Conservation (phyloP, 1,284 basidiomycete genomes). For the Farysia itapuensis region DNA sequence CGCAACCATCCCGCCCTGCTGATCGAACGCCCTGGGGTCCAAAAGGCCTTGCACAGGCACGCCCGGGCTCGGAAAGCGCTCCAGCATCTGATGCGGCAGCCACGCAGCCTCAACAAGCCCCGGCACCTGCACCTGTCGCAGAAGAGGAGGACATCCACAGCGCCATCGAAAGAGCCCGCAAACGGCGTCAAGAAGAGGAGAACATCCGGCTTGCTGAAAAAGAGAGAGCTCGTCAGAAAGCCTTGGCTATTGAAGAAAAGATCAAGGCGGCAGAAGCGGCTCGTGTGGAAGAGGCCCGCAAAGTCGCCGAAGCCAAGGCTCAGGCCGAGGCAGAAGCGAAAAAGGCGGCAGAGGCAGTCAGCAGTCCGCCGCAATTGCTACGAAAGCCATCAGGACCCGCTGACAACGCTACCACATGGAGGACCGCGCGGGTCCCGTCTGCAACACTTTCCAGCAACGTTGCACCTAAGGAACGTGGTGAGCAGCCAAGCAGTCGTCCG, state of each 20-base stretch:
- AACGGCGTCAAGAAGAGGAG: constrained; percentile 55
- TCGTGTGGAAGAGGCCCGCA: constrained; percentile 27
- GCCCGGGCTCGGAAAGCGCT: no score
- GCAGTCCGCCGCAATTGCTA: neutral
- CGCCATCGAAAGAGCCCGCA: constrained; percentile 54
- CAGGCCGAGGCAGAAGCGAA: neutral
- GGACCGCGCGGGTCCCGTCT: constrained; percentile 9
- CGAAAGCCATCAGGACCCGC: constrained; percentile 25
- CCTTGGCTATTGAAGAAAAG: constrained; percentile 49
- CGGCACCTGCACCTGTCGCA: neutral
- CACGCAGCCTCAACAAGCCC: neutral
- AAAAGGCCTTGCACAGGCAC: neutral
- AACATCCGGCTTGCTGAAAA: constrained; percentile 40
- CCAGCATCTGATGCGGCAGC: neutral
- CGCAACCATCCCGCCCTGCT: neutral
- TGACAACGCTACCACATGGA: constrained; percentile 29
- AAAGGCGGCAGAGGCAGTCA: neutral
- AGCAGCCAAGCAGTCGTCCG: no score
- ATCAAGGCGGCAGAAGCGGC: constrained; percentile 41
- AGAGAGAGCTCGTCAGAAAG: constrained; percentile 52
- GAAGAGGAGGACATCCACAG: constrained; percentile 47
- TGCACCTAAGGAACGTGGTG: no score
- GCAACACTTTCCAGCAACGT: no score
- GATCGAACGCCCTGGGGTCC: neutral
- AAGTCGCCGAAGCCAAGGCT: constrained; percentile 6